Base-by-base conservation (phyloP, 768 basidiomycete species). In the Boletellus emodensis region DNA sequence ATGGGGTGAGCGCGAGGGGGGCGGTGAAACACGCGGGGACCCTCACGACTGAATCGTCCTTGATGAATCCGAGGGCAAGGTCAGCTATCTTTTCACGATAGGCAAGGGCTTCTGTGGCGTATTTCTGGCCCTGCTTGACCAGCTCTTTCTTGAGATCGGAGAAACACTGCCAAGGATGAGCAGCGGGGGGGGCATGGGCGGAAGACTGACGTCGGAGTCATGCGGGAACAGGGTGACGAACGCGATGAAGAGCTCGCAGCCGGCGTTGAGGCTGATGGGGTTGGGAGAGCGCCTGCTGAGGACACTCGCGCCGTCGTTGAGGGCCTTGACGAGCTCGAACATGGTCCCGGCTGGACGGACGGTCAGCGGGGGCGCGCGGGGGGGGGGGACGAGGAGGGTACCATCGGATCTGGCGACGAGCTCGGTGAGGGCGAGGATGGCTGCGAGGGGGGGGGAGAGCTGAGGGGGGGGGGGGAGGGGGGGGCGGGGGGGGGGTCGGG, bases 41-140 rank as follows among this genome's bases (percentile, higher is more conserved):
- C 67, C 78, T 61, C 65, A 87, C 91, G 63, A 92, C 89, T 8
- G 90, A 92, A 66, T 91, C 94, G 62, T 99, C 96, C 65, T 89
- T 87, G 65, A 98, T 90, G 74, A 98, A 98, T 40, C 85, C 85
- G 42, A 92, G 80, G n/a, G 87, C 83, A 18, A 93, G 77, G 54
- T 86, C 80, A 34, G 93, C 92, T 58, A 99, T 98, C 68, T 90
- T 92, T 52, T 81, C 80, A 49, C 94, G 82, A 75, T 91, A 97
- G 39, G 86, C 81, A 40, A 91, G 76, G 13, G 92, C 93, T 61
- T 89, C 83, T 40, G 78, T 67, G 28, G 81, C 86, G 69, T 90
- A 95, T 60, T 77, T 77, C 53, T 83, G 77, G 18, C 91, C 93
- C 67, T 94, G 90, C 40, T 76, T 77, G 53, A 94, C 83, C 46